Evolutionary conservation across 2,329 filamentous ascomycete genomes (phyloP).

Genomic region (Elsinoe australis): DNA sequence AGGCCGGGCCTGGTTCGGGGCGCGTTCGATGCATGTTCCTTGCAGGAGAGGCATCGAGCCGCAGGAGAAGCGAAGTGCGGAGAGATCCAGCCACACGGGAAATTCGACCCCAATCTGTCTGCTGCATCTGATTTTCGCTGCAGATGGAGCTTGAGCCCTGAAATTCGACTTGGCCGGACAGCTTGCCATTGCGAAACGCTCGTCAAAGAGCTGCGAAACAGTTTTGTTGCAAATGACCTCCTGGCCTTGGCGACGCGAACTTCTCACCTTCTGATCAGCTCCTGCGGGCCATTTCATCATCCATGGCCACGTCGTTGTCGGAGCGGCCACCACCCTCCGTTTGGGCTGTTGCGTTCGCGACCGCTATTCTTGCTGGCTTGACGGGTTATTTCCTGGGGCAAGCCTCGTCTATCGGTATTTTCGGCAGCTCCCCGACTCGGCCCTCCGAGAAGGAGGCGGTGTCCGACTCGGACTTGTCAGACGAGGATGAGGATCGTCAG

Average conservation of each 20-base stretch:
- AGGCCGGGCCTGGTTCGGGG: not conserved
- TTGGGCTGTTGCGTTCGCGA: conserved; percentile 59
- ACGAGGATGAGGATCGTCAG: conserved; percentile 36
- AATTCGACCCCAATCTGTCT: not conserved
- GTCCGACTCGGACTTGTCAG: conserved; percentile 19
- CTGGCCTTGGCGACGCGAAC: conserved; percentile 13
- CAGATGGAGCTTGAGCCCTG: not conserved
- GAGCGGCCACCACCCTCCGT: conserved; percentile 45
- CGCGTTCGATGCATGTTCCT: conserved; percentile 12
- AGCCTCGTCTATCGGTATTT: conserved; percentile 63
- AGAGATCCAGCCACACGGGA: not conserved
- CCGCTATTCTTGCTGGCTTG: conserved; percentile 64
- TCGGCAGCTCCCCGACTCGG: conserved; percentile 44
- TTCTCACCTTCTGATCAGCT: conserved; percentile 1
- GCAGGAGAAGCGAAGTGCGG: conserved; percentile 3
- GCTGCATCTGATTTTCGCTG: conserved; percentile 1
- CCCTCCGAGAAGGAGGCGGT: conserved; percentile 32
- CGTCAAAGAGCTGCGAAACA: conserved; percentile 10
- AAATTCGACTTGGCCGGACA: not conserved
- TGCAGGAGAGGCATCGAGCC: conserved; percentile 4
- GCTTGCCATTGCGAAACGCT: conserved; percentile 1
- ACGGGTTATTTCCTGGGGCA: conserved; percentile 67
- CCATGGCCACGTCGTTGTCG: conserved; percentile 7
- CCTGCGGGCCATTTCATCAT: not conserved
- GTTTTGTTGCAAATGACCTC: conserved; percentile 10